These are phyloP conservation scores for Cucumis cinereus DNA, from an alignment of 306 rosid genomes.

Conservation along the genomic window DNA sequence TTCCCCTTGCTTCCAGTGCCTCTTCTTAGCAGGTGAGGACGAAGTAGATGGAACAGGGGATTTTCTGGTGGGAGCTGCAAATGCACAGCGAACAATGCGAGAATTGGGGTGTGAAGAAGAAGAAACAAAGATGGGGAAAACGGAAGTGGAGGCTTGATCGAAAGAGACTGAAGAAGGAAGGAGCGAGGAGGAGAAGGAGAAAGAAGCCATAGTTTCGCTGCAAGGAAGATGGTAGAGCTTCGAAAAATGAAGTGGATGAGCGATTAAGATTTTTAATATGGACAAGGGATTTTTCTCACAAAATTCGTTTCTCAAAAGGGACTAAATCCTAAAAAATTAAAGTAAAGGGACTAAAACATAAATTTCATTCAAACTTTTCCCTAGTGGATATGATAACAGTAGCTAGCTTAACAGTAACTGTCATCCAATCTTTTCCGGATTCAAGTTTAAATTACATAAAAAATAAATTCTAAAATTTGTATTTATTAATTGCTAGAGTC, in stretches of 20 bases:
- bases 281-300: background rate
- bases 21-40: conserved; percentile 39
- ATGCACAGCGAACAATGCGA: conserved; percentile 26
- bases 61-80: conserved; percentile 33
- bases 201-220: conserved; percentile 33
- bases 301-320: too few relatives aligned
- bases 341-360: too few relatives aligned
- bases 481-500: too few relatives aligned
- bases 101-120: conserved; percentile 20
- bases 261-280: background rate
- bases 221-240: background rate
- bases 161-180: conserved; percentile 25
- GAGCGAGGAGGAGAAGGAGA: conserved; percentile 60
- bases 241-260: background rate
- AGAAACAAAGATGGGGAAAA: background rate
- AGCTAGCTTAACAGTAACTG: too few relatives aligned
- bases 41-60: conserved; percentile 13
- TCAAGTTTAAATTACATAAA: too few relatives aligned
- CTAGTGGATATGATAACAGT: too few relatives aligned
- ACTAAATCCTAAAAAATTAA: too few relatives aligned
- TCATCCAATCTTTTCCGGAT: too few relatives aligned
- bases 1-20: conserved; percentile 78
- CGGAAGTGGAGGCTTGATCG: conserved; percentile 12
- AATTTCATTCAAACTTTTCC: too few relatives aligned
- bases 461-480: too few relatives aligned